These are phyloP conservation scores for Fusarium dlaminii DNA, from an alignment of 2,329 filamentous ascomycete genomes.

Conservation along the genomic window DNA sequence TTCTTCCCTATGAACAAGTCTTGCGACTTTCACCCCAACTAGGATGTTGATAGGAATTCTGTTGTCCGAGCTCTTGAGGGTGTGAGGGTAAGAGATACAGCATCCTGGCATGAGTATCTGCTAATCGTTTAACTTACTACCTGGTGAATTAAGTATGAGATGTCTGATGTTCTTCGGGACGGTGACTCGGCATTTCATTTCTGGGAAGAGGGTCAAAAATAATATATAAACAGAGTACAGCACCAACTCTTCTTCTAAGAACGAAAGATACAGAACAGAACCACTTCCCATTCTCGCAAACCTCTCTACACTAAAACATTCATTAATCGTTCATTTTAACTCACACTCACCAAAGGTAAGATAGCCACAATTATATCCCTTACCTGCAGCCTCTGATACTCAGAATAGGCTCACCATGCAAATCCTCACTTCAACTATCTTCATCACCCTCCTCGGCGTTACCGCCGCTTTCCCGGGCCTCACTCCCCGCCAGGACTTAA, in stretches of 20 bases:
- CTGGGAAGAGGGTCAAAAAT: rapidly evolving
- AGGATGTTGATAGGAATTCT: background rate
- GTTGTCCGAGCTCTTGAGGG: background rate
- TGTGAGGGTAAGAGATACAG: background rate
- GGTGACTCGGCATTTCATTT: background rate
- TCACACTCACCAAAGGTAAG: background rate
- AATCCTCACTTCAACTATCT: background rate
- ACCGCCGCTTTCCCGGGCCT: background rate
- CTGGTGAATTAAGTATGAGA: background rate
- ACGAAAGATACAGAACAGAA: background rate
- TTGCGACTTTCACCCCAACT: too few relatives aligned
- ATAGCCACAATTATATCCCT: rapidly evolving
- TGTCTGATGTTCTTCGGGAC: background rate
- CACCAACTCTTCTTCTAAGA: background rate
- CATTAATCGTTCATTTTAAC: background rate
- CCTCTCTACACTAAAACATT: rapidly evolving
- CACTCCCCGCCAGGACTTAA: background rate
- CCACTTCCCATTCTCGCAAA: rapidly evolving
- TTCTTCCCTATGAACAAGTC: rapidly evolving
- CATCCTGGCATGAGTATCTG: background rate
- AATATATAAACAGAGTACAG: background rate
- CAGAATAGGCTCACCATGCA: background rate
- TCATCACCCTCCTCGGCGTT: background rate
- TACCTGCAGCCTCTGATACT: background rate
- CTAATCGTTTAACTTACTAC: rapidly evolving